Conservation (phyloP, 2,329 filamentous ascomycete genomes). For the Akanthomyces dipterigenus region DNA sequence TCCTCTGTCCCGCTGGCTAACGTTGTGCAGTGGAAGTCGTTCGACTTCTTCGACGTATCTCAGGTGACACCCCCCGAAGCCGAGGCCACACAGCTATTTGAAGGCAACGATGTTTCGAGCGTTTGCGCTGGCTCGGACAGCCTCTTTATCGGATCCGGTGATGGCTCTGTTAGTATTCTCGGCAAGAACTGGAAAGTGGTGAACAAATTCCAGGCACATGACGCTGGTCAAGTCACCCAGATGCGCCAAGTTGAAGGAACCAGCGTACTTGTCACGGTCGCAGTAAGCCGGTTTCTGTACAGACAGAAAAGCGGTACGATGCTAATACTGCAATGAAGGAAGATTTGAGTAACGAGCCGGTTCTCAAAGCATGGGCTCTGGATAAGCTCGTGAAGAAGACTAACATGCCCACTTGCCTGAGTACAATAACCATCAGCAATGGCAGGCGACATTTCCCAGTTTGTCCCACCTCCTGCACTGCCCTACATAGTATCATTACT, state of each 20-base stretch:
- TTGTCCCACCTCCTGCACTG: neutral
- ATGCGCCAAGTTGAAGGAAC: constrained; percentile 90
- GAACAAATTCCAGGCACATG: constrained; percentile 80
- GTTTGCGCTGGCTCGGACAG: constrained; percentile 83
- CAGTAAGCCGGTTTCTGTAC: constrained; percentile 35
- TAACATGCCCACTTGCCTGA: constrained; percentile 79
- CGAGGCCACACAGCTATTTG: constrained; percentile 71
- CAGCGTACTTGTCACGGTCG: constrained; percentile 74
- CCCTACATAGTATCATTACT: neutral
- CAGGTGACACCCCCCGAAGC: constrained; percentile 74
- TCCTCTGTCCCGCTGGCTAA: neutral
- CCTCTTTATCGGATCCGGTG: constrained; percentile 78
- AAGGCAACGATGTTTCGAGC: constrained; percentile 75
- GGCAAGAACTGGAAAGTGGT: constrained; percentile 82
- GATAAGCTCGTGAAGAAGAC: constrained; percentile 94
- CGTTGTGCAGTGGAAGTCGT: constrained; percentile 79
- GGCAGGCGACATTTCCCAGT: constrained; percentile 90
- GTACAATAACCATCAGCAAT: constrained; percentile 80
- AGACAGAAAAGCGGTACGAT: neutral
- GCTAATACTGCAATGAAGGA: constrained; percentile 43
- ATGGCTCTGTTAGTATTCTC: constrained; percentile 83
- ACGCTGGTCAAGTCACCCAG: constrained; percentile 73
- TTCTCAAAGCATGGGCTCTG: constrained; percentile 95
- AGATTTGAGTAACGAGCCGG: constrained; percentile 78
- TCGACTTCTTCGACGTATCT: constrained; percentile 97